These are phyloP conservation scores for Picea mariana DNA, from an alignment of 83 land plant genomes.

Conservation along the genomic window DNA sequence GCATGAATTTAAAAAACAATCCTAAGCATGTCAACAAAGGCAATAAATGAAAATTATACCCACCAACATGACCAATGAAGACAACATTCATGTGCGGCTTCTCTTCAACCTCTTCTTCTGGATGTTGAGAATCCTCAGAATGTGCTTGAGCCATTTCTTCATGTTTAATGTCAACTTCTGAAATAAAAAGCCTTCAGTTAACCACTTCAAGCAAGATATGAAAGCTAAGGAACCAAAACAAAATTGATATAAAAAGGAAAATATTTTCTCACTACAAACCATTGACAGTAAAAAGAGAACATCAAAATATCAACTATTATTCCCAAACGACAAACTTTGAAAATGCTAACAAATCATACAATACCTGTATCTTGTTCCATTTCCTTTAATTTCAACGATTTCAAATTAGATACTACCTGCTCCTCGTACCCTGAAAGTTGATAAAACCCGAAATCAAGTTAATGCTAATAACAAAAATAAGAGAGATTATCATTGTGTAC, in stretches of 20 bases:
- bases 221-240: not conserved
- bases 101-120: constrained; percentile 33
- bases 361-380: not conserved
- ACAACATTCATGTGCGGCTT: constrained; percentile 89
- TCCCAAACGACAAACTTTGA: constrained; percentile 10
- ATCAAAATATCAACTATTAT: constrained; percentile 35
- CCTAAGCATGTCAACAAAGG: not conserved
- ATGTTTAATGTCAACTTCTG: constrained; percentile 23
- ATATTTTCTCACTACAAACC: not conserved
- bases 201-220: not conserved
- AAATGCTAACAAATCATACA: not conserved
- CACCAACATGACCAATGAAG: constrained; percentile 98
- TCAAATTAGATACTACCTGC: constrained; percentile 6
- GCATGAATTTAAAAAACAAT: not conserved
- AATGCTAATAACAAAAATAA: no score
- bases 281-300: not conserved
- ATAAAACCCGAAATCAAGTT: no score
- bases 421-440: not conserved
- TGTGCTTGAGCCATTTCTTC: constrained; percentile 22
- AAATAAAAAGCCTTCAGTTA: not conserved
- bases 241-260: not conserved
- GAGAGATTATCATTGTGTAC: no score
- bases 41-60: constrained; percentile 16
- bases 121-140: constrained; percentile 26
- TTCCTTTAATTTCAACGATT: constrained; percentile 9